Evolutionary conservation across 2,329 filamentous ascomycete species (phyloP).

Genomic region (Escovopsis sp.): DNA sequence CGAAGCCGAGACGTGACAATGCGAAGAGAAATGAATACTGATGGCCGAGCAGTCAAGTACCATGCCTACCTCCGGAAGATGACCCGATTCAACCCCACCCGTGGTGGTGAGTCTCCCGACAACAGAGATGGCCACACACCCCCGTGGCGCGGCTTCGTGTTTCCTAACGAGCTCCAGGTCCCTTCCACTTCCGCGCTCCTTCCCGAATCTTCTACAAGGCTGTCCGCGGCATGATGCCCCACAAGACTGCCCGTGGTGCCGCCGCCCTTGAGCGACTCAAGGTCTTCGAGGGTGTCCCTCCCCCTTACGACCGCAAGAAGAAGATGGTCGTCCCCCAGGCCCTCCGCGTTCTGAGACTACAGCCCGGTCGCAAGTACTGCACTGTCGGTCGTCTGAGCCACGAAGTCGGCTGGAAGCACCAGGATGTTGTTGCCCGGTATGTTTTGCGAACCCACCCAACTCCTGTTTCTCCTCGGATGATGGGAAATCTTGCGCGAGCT

Average conservation of each 20-base stretch:
- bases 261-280: conserved; percentile 97
- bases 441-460: conserved; percentile 24
- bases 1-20: background rate
- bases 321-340: conserved; percentile 98
- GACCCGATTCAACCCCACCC: conserved; percentile 98
- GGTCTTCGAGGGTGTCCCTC: conserved; percentile 98
- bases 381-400: conserved; percentile 94
- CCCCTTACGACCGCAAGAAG: conserved; percentile 99
- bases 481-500: background rate
- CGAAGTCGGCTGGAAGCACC: conserved; percentile 99
- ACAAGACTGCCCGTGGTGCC: conserved; percentile 97
- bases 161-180: conserved; percentile 41
- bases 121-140: background rate
- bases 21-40: conserved; percentile 20
- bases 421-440: conserved; percentile 95
- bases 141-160: background rate
- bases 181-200: conserved; percentile 99
- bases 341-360: conserved; percentile 86
- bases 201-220: conserved; percentile 99
- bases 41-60: conserved; percentile 86
- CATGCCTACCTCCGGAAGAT: conserved; percentile 99
- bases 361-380: conserved; percentile 99
- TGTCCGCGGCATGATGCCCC: conserved; percentile 98
- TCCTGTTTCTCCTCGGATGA: background rate
- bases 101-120: conserved; percentile 59